phyloP scores from a whole-genome alignment of 495 filamentous ascomycete genomes.

The Aspergillus indologenus region DNA sequence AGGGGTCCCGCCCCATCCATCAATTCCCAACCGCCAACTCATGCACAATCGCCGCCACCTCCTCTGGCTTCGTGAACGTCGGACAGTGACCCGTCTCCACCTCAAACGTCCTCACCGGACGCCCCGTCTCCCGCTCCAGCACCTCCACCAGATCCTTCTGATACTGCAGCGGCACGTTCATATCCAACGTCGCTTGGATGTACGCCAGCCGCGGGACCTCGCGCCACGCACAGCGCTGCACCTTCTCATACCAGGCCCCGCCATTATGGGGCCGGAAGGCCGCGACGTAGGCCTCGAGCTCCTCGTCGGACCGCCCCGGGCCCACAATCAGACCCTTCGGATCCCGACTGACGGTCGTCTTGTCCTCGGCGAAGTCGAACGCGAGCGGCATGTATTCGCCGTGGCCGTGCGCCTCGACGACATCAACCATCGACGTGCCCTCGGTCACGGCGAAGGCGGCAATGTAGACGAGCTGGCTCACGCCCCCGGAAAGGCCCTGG shows the following conservation, averaged over 20 bases:
- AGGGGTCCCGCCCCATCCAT: no score
- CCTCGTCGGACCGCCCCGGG: neutral
- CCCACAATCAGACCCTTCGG: constrained; percentile 1
- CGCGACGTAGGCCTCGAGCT: constrained; percentile 6
- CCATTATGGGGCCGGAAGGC: constrained; percentile 7
- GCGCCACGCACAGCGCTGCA: constrained; percentile 6
- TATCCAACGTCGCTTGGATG: constrained; percentile 4
- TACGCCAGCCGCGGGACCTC: constrained; percentile 8
- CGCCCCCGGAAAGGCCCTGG: neutral
- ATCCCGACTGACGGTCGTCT: constrained; percentile 4
- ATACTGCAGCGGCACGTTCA: constrained; percentile 11
- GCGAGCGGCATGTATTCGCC: constrained; percentile 5
- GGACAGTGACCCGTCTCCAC: constrained; percentile 15
- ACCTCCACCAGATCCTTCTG: constrained; percentile 6
- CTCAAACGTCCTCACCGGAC: constrained; percentile 2
- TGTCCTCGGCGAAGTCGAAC: constrained; percentile 8
- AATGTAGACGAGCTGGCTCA: neutral
- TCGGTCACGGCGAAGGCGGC: neutral
- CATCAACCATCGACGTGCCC: constrained; percentile 5
- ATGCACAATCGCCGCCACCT: constrained; percentile 10
- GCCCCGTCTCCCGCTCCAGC: neutral
- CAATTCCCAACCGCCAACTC: constrained; percentile 1
- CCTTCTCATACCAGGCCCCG: constrained; percentile 1
- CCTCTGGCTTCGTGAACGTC: constrained; percentile 4
- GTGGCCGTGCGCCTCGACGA: constrained; percentile 4